Base-by-base conservation (phyloP, 768 basidiomycete genomes). In the Tulasnella sp. region DNA sequence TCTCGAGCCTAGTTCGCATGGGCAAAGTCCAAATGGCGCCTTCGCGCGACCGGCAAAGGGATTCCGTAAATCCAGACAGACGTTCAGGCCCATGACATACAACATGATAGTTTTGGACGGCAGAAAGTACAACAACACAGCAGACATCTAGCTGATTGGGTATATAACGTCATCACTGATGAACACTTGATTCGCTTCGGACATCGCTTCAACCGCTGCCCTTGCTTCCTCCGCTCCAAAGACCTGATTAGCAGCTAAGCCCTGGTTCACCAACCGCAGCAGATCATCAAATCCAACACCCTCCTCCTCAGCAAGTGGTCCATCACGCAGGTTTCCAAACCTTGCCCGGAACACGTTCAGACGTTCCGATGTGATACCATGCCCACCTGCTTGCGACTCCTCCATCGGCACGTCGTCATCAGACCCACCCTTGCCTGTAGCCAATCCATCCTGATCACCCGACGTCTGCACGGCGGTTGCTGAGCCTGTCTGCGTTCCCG, bases 221-320 rank as follows among this genome's bases (percentile, higher is more conserved):
- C 90, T 91, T 1, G 94, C 97, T 85, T 99, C 97, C 18, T 89
- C 88, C 0, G 92, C 93, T 3, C 94, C 93, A 85, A 95, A 99
- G 54, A 96, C 87, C 24, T 88, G 88, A 6, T 90, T 90, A 3
- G 90, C 90, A 12, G 89, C 83, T 78, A 98, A 85, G 31, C 94
- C 94, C 79, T 91, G 89, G 84, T 99, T 99, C 84, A 98, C 88
- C 78, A 90, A 85, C 82, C 92, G 90, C 41, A 97, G 86, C 37
- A 97, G 87, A 54, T 92, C 90, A 24, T 87, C 87, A 80, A 97
- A 86, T 84, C 92, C 91, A 64, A 96, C 87, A 80, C 92, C 91
- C 82, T 97, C 96, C 77, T 92, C 91, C 81, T 95, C 93, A 82
- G 91, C 92, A 84, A 94, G 87, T 12, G 85, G 88, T 5, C 90